phyloP scores from a whole-genome alignment of 139 green algal genomes.

The Zygnema cylindricum region DNA sequence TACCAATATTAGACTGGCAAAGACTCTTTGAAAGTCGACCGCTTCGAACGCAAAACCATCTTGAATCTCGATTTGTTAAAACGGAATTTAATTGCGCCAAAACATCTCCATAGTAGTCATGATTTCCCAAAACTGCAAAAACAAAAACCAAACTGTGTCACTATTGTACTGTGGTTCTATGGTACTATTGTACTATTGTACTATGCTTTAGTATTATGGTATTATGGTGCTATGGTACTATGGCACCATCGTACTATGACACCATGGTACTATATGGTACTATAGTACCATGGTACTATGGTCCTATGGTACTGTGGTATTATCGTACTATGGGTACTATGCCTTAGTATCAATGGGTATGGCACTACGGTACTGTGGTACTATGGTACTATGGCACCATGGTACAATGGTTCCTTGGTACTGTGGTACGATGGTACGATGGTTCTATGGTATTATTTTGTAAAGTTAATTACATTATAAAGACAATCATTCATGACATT shows the following conservation, averaged over 20 bases:
- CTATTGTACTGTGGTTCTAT: background rate
- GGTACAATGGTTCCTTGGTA: background rate
- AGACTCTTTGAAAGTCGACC: background rate
- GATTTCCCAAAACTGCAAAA: slow-evolving; percentile 53
- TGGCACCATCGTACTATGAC: background rate
- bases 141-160: background rate
- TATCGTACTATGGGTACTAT: no score
- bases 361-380: background rate
- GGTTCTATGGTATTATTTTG: no score
- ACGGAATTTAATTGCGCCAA: slow-evolving; percentile 22
- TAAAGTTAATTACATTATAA: no score
- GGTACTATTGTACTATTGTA: background rate
- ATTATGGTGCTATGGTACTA: background rate
- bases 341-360: no score
- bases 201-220: background rate
- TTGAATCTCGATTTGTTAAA: slow-evolving; percentile 12
- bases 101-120: slow-evolving; percentile 54
- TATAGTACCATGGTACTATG: no score
- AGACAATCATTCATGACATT: background rate
- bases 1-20: background rate
- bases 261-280: no score
- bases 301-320: no score
- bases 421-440: no score
- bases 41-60: slow-evolving; percentile 43
- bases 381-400: background rate